Evolutionary conservation across 139 green algal genomes (phyloP), one percentile per base, ranked within the genome.

Genomic region (Chlamydomonas sp.): DNA sequence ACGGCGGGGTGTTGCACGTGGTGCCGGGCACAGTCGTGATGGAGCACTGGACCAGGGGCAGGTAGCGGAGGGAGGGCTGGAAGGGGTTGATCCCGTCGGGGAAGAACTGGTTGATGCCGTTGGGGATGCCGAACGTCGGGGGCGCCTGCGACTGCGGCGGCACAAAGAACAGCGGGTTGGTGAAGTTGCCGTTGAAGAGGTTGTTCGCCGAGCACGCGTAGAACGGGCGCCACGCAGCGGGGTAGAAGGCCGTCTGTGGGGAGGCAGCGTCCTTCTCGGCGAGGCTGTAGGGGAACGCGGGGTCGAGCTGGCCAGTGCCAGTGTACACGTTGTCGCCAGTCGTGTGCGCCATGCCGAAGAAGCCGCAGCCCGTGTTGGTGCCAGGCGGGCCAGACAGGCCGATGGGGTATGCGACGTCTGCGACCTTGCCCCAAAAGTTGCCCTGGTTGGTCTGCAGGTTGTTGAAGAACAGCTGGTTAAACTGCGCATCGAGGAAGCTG

Each of bases 201-300:
- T n/a, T n/a, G n/a, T n/a, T n/a, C n/a, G n/a, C n/a, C n/a, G 54
- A 33, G 54, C 54, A 64, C 24, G 54, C 54, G 26, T 64, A 64
- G 24, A 33, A 30, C 8, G 54, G 54, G n/a, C n/a, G n/a, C n/a
- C n/a, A n/a, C n/a, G n/a, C n/a, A n/a, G n/a, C n/a, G n/a, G n/a
- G n/a, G n/a, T n/a, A n/a, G n/a, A n/a, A n/a, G n/a, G n/a, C n/a
- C n/a, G n/a, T n/a, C n/a, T n/a, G n/a, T n/a, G n/a, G n/a, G n/a
- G n/a, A n/a, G n/a, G n/a, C n/a, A n/a, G n/a, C n/a, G n/a, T n/a
- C n/a, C n/a, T n/a, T n/a, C n/a, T n/a, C n/a, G n/a, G n/a, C n/a
- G n/a, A n/a, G n/a, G n/a, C n/a, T n/a, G n/a, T n/a, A n/a, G n/a
- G n/a, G n/a, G n/a, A n/a, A n/a, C n/a, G n/a, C n/a, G n/a, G n/a